phyloP scores from a whole-genome alignment of 2,329 filamentous ascomycete genomes.

The Aspergillus texensis region DNA sequence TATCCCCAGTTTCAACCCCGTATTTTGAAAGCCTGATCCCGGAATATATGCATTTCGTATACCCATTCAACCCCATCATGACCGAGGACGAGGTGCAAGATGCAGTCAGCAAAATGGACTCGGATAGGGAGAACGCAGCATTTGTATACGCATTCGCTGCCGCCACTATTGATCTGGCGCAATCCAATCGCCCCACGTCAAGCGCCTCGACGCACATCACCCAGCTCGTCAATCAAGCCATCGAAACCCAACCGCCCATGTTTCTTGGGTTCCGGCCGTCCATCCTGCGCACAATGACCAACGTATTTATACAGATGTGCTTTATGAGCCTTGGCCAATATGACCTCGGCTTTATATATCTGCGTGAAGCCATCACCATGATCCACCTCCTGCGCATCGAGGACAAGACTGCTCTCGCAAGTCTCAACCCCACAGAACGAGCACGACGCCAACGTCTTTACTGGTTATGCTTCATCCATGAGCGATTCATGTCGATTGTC shows the following conservation, averaged over 20 bases:
- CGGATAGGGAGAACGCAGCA: slow-evolving; percentile 41
- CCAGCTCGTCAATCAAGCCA: slow-evolving; percentile 35
- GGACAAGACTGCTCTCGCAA: slow-evolving; percentile 37
- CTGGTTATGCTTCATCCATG: slow-evolving; percentile 61
- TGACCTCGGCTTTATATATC: slow-evolving; percentile 54
- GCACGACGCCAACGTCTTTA: slow-evolving; percentile 54
- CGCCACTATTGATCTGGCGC: slow-evolving; percentile 49
- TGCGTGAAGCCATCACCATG: slow-evolving; percentile 54
- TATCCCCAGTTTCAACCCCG: slow-evolving; percentile 8
- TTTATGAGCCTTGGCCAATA: slow-evolving; percentile 53
- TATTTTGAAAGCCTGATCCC: slow-evolving; percentile 48
- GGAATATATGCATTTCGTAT: slow-evolving; percentile 49
- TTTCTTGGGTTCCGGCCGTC: slow-evolving; percentile 45
- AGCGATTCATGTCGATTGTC: slow-evolving; percentile 58
- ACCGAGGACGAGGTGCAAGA: slow-evolving; percentile 42
- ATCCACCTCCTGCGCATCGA: slow-evolving; percentile 50
- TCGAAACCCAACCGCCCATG: slow-evolving; percentile 40
- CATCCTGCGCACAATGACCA: slow-evolving; percentile 53
- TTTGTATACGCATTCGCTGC: slow-evolving; percentile 52
- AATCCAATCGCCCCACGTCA: slow-evolving; percentile 28
- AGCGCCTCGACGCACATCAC: slow-evolving; percentile 31
- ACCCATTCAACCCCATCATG: slow-evolving; percentile 53
- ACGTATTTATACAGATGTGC: slow-evolving; percentile 57
- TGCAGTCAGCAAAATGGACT: slow-evolving; percentile 41
- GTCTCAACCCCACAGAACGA: slow-evolving; percentile 39